phyloP scores from a whole-genome alignment of 805 yeast genomes.

The Naumovozyma dairenensis region DNA sequence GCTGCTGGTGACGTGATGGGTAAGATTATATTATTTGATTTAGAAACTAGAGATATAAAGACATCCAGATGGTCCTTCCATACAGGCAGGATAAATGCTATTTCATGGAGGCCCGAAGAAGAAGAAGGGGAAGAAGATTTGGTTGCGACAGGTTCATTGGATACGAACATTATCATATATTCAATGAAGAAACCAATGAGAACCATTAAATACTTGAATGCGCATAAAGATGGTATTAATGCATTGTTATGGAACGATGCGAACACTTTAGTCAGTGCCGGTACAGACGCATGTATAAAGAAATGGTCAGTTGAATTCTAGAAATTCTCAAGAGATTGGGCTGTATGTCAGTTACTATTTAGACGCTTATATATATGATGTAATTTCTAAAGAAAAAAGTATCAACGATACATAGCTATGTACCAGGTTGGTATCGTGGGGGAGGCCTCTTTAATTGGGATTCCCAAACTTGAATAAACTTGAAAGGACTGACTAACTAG shows the following conservation, averaged over 20 bases:
- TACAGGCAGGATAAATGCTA: conserved; percentile 66
- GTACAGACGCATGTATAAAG: conserved; percentile 74
- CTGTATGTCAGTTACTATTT: too few relatives aligned
- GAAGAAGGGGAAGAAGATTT: conserved; percentile 47
- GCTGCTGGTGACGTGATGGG: conserved; percentile 88
- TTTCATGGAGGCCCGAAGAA: conserved; percentile 51
- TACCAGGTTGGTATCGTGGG: too few relatives aligned
- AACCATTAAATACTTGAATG: conserved; percentile 61
- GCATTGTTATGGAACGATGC: conserved; percentile 58
- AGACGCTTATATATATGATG: too few relatives aligned
- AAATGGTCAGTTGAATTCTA: conserved; percentile 43
- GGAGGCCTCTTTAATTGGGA: too few relatives aligned
- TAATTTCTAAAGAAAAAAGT: too few relatives aligned
- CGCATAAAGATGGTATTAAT: conserved; percentile 83
- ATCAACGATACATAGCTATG: too few relatives aligned
- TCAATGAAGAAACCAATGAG: conserved; percentile 71
- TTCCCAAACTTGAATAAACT: too few relatives aligned
- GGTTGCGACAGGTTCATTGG: conserved; percentile 73
- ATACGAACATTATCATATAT: conserved; percentile 70
- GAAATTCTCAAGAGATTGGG: too few relatives aligned
- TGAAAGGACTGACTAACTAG: too few relatives aligned
- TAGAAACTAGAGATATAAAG: conserved; percentile 42
- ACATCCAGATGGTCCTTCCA: conserved; percentile 97
- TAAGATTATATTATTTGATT: conserved; percentile 64
- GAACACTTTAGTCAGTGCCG: conserved; percentile 52